These are phyloP conservation scores for Zygosaccharomyces sapae DNA, from an alignment of 1,139 yeast species.

Conservation along the genomic window DNA sequence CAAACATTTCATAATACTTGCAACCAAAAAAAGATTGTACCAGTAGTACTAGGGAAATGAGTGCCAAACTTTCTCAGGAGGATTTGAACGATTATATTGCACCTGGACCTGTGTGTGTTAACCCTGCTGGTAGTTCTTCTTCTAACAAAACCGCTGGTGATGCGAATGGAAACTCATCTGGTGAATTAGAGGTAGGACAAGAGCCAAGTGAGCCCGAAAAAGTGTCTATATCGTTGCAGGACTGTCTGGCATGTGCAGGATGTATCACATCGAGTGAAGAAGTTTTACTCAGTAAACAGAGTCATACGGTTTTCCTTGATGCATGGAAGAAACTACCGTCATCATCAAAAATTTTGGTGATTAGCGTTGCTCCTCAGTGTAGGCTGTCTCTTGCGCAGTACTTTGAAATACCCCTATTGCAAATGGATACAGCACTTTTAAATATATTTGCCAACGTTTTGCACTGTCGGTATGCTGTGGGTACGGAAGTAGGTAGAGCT, in stretches of 20 bases:
- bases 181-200: conserved; percentile 66
- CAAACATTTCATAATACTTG: background rate
- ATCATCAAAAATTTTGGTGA: conserved; percentile 49
- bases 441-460: conserved; percentile 55
- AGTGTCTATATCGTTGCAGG: conserved; percentile 86
- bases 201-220: conserved; percentile 58
- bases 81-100: conserved; percentile 91
- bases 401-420: conserved; percentile 48
- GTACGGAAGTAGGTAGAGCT: conserved; percentile 77
- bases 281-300: conserved; percentile 83
- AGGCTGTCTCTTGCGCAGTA: conserved; percentile 79
- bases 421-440: conserved; percentile 58
- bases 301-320: conserved; percentile 70
- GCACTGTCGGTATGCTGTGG: conserved; percentile 74
- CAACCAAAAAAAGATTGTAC: background rate
- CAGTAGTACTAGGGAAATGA: conserved; percentile 45
- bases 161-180: conserved; percentile 46
- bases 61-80: conserved; percentile 80
- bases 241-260: conserved; percentile 95
- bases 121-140: conserved; percentile 63
- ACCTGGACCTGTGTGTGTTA: conserved; percentile 93
- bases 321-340: conserved; percentile 44
- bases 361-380: conserved; percentile 81
- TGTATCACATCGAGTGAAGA: conserved; percentile 97
- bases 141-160: background rate